phyloP scores from a whole-genome alignment of 805 yeast species.

The Ogataea populi-albae region DNA sequence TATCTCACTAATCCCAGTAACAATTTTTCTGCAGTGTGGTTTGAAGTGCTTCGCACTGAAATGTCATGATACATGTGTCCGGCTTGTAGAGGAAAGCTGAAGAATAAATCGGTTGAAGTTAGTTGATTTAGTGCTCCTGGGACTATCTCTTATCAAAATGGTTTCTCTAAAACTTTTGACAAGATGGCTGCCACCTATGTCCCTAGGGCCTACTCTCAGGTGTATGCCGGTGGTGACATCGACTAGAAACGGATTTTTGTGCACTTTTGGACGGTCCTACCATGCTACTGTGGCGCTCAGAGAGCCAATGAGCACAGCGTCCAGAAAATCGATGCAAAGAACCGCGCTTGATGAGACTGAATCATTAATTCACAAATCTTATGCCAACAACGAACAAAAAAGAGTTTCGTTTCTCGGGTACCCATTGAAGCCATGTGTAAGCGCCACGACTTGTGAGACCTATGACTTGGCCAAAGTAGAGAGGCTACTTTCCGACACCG shows the following conservation, averaged over 20 bases:
- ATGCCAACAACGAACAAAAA: constrained; percentile 6
- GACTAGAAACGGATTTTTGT: constrained; percentile 1
- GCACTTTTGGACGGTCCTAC: neutral
- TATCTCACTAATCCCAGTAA: too few species aligned
- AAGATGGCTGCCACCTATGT: too few species aligned
- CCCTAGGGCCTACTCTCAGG: too few species aligned
- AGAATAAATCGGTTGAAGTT: too few species aligned
- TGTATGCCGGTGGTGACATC: too few species aligned
- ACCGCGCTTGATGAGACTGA: constrained; percentile 12
- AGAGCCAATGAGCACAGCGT: constrained; percentile 2
- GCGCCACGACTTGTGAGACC: constrained; percentile 69
- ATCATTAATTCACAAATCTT: constrained; percentile 18
- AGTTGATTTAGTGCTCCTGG: too few species aligned
- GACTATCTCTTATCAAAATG: too few species aligned
- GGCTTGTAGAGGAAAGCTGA: too few species aligned
- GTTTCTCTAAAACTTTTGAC: too few species aligned
- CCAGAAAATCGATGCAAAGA: constrained; percentile 15
- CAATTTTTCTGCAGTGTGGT: too few species aligned
- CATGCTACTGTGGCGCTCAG: constrained; percentile 4
- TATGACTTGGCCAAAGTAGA: constrained; percentile 55
- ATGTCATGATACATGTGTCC: too few species aligned
- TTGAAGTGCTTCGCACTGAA: too few species aligned
- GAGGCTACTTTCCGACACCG: constrained; percentile 37
- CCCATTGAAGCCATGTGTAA: constrained; percentile 47
- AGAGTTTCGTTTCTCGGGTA: constrained; percentile 9